A percentile compares a stretch with the other conserved stretches of the same genome.
Evolutionary conservation across 495 filamentous ascomycete genomes (phyloP).

Genomic region (Neurospora sp.): DNA sequence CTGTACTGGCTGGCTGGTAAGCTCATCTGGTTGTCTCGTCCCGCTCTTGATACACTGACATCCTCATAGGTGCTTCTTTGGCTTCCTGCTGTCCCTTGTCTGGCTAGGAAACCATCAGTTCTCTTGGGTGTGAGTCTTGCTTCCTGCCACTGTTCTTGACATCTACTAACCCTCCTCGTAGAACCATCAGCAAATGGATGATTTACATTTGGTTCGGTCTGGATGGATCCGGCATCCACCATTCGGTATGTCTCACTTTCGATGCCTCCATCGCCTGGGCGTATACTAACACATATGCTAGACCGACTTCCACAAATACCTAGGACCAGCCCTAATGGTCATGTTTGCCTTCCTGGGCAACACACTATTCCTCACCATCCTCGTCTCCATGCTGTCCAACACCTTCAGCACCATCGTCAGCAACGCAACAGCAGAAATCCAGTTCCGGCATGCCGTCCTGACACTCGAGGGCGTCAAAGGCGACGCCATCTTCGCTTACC

Average conservation of each 20-base stretch:
- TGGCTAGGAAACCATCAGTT: slow-evolving; percentile 51
- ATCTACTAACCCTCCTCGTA: slow-evolving; percentile 2
- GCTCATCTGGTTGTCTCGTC: neutral
- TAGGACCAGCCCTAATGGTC: slow-evolving; percentile 61
- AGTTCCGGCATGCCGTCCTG: slow-evolving; percentile 61
- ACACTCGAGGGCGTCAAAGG: slow-evolving; percentile 69
- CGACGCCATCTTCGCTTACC: slow-evolving; percentile 64
- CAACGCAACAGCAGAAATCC: slow-evolving; percentile 58
- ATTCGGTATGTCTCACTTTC: slow-evolving; percentile 34
- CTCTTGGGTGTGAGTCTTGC: slow-evolving; percentile 23
- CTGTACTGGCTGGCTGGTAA: slow-evolving; percentile 51
- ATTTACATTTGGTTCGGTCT: slow-evolving; percentile 74
- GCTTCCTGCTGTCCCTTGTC: slow-evolving; percentile 59
- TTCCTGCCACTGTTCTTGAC: neutral
- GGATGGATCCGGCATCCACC: slow-evolving; percentile 60
- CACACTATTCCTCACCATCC: slow-evolving; percentile 65
- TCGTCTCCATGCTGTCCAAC: slow-evolving; percentile 65
- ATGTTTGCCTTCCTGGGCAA: slow-evolving; percentile 66
- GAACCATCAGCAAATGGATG: slow-evolving; percentile 70
- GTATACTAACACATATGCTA: slow-evolving; percentile 5
- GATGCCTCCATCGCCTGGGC: neutral
- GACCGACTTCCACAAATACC: slow-evolving; percentile 52
- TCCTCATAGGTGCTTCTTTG: slow-evolving; percentile 44
- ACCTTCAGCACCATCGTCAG: slow-evolving; percentile 57
- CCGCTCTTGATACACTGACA: neutral